Conservation (phyloP, 371 early-diverging fungal species). For the Mucor indicus region DNA sequence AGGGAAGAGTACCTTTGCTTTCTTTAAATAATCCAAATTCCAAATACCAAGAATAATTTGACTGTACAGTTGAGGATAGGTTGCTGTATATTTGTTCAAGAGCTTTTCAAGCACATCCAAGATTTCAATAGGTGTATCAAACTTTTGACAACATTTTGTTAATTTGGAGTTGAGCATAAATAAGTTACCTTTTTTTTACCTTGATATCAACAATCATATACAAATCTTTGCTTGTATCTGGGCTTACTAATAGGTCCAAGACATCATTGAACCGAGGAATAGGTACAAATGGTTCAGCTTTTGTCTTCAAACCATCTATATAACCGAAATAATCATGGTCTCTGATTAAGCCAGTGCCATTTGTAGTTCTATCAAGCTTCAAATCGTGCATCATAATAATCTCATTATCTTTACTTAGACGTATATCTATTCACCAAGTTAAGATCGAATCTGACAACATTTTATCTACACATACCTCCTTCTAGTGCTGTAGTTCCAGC, state of each 20-base stretch:
- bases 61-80: conserved; percentile 30
- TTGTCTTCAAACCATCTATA: conserved; percentile 54
- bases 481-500: conserved; percentile 61
- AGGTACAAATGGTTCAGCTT: conserved; percentile 42
- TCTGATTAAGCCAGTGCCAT: conserved; percentile 50
- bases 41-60: conserved; percentile 64
- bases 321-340: conserved; percentile 55
- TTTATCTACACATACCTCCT: conserved; percentile 43
- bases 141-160: conserved; percentile 17
- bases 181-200: conserved; percentile 24
- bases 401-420: conserved; percentile 58
- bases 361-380: conserved; percentile 55
- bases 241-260: conserved; percentile 45
- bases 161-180: neutral
- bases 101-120: conserved; percentile 35
- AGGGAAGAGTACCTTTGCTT: conserved; percentile 45
- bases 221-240: conserved; percentile 32
- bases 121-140: conserved; percentile 48
- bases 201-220: conserved; percentile 67
- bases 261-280: conserved; percentile 61
- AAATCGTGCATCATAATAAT: conserved; percentile 67
- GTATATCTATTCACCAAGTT: conserved; percentile 63
- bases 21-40: conserved; percentile 54
- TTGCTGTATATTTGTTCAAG: conserved; percentile 16
- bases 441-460: neutral